Percentiles rank a stretch among this genome's conserved stretches.
Conservation (phyloP, 495 filamentous ascomycete species). For the Neurospora sp. region DNA sequence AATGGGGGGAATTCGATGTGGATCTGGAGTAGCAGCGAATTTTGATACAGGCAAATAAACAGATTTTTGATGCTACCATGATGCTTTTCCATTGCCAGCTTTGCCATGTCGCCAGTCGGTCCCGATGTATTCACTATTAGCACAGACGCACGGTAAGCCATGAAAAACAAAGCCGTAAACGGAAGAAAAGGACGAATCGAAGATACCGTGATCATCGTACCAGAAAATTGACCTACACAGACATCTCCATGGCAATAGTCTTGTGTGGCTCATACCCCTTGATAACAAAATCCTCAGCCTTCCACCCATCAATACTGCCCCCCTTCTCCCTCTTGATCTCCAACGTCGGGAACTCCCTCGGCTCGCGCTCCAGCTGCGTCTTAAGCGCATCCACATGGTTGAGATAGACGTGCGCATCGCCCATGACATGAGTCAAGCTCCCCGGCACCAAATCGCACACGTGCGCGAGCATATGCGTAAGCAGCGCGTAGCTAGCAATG, state of each 20-base stretch:
- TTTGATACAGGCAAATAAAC: background rate
- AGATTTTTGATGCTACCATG: background rate
- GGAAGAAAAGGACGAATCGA: background rate
- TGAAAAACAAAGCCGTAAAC: background rate
- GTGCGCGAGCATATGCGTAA: slow-evolving; percentile 89
- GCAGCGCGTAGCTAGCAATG: slow-evolving; percentile 83
- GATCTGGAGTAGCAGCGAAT: background rate
- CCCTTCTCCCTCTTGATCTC: slow-evolving; percentile 54
- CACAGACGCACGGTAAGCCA: background rate
- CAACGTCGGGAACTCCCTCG: slow-evolving; percentile 71
- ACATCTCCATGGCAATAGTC: slow-evolving; percentile 95
- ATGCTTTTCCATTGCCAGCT: background rate
- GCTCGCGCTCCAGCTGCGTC: slow-evolving; percentile 68
- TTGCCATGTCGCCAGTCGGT: background rate
- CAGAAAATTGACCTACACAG: slow-evolving; percentile 44
- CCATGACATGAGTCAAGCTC: slow-evolving; percentile 84
- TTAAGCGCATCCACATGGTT: slow-evolving; percentile 86
- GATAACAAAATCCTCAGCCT: slow-evolving; percentile 77
- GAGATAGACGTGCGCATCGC: slow-evolving; percentile 88
- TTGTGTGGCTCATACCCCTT: slow-evolving; percentile 85
- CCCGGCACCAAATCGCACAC: slow-evolving; percentile 75
- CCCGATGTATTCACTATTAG: background rate
- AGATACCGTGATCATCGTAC: background rate
- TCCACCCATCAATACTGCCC: slow-evolving; percentile 75
- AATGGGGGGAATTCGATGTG: background rate